phyloP scores from a whole-genome alignment of 495 filamentous ascomycete species.

The Cercophora newfieldiana region DNA sequence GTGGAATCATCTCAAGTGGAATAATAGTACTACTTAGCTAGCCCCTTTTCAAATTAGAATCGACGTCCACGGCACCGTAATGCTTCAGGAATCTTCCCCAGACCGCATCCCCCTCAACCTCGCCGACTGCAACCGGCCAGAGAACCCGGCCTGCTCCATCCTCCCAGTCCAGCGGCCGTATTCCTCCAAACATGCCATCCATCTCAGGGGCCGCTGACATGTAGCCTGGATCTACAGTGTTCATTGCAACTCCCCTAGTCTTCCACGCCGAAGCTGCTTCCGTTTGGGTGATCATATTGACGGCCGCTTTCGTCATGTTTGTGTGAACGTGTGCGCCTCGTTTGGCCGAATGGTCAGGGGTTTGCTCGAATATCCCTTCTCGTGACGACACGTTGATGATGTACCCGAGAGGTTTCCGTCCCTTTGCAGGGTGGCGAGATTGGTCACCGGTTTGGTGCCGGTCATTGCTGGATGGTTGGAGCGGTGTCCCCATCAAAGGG shows the following conservation, averaged over 20 bases:
- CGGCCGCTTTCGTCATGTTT: conserved; percentile 53
- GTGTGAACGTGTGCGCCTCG: conserved; percentile 48
- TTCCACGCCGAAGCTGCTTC: conserved; percentile 36
- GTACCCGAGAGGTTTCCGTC: conserved; percentile 31
- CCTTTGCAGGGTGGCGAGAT: not conserved
- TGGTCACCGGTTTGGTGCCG: not conserved
- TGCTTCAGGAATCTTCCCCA: conserved; percentile 52
- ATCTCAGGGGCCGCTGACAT: conserved; percentile 50
- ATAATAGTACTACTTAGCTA: not conserved
- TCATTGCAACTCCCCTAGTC: conserved; percentile 42
- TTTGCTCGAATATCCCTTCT: conserved; percentile 44
- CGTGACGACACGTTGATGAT: conserved; percentile 52
- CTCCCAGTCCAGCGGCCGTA: conserved; percentile 48
- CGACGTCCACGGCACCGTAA: conserved; percentile 33
- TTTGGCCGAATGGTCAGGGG: conserved; percentile 31
- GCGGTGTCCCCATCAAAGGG: conserved; percentile 37
- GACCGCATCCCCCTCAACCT: conserved; percentile 34
- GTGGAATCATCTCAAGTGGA: not conserved
- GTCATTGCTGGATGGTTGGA: not conserved
- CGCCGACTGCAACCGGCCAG: conserved; percentile 49
- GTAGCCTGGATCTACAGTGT: conserved; percentile 52
- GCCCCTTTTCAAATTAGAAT: not conserved
- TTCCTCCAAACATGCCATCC: conserved; percentile 20
- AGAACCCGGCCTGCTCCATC: conserved; percentile 50
- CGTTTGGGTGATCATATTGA: conserved; percentile 49